These are phyloP conservation scores for Dactylellina haptotyla DNA, from an alignment of 2,329 filamentous ascomycete genomes.

Conservation along the genomic window DNA sequence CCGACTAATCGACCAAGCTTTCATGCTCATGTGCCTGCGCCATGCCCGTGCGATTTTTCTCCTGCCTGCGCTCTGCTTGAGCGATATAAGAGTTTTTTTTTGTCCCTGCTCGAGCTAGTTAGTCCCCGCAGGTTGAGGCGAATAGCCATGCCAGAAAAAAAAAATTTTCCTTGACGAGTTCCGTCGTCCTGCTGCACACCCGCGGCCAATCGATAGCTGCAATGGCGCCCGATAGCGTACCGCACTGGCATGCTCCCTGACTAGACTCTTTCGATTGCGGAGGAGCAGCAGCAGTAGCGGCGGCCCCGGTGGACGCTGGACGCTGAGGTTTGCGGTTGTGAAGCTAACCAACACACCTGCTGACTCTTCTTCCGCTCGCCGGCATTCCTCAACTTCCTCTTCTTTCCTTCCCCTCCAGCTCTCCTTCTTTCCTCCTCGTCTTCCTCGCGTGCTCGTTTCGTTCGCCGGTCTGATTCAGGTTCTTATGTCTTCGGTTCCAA, in stretches of 20 bases:
- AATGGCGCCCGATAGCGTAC: too few species aligned
- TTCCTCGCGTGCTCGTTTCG: not conserved
- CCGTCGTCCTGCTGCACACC: conserved; percentile 18
- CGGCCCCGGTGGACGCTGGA: too few species aligned
- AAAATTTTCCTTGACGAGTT: conserved; percentile 51
- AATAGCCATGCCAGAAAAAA: not conserved
- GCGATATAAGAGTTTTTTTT: conserved; percentile 21
- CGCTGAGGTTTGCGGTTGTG: too few species aligned
- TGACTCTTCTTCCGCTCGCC: not conserved
- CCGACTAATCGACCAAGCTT: not conserved
- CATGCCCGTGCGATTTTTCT: conserved; percentile 9
- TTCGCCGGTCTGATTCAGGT: not conserved
- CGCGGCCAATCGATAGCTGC: not conserved
- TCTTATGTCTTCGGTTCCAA: conserved; percentile 50
- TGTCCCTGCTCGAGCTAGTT: too few species aligned
- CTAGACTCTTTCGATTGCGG: not conserved
- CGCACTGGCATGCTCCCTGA: too few species aligned
- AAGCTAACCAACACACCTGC: not conserved
- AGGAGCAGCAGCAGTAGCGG: not conserved
- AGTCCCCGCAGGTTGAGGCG: conserved; percentile 5
- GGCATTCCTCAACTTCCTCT: conserved; percentile 12
- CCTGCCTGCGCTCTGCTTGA: conserved; percentile 13
- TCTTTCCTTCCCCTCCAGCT: not conserved
- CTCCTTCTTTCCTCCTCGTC: not conserved
- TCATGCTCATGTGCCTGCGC: conserved; percentile 23